Base-by-base conservation (phyloP, 2,329 filamentous ascomycete species). In the Exophiala mesophila region DNA sequence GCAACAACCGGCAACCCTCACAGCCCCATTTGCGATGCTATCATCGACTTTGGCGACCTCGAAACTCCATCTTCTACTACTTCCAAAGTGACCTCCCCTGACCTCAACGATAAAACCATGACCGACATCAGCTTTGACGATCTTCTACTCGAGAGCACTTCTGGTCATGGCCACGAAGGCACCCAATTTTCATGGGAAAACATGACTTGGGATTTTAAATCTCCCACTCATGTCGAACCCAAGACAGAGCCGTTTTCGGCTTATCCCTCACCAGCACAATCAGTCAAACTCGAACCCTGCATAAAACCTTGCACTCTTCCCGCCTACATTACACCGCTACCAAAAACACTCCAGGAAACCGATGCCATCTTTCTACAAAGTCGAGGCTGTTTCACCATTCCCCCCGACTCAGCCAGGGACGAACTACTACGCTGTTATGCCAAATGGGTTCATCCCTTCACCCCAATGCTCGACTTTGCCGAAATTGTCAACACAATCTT, bases 361-460 rank as follows among this genome's bases (percentile, higher is more conserved):
- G 89, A 96, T 67, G 77, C 94, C 47, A 75, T 80, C 42, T 95
- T 90, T 63, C 74, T 96, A 44, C 77, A 82, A 49, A 77, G 81
- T 59, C 95, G 95, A 70, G 88, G 88, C 4, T 88, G 88, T 2
- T 69, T 96, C 53, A 80, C 80, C 1, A 76, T 96, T 28, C 90
- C 90, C 2, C 72, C 76, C 29, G 64, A 73, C 4, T 66, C 69
- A 3, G 70, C 95, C 24, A 84, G 90, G 57, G 87, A 85, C 61
- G 87, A 88, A 46, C 73, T 96, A 29, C 69, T 97, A 13, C 81
- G 82, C 55, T 80, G 80, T 21, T 96, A 92, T 57, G 74, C 89
- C 48, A 85, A 94, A 66, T 95, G 84, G 61, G 87, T 96, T 5
- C 85, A 96, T 62, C 88, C 89, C 1, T 96, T 88, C 62, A 94